A percentile compares a stretch with the other conserved stretches of the same genome.
These are phyloP conservation scores for Phytophthora citricola DNA, from an alignment of 352 stramenopile species.

Conservation along the genomic window DNA sequence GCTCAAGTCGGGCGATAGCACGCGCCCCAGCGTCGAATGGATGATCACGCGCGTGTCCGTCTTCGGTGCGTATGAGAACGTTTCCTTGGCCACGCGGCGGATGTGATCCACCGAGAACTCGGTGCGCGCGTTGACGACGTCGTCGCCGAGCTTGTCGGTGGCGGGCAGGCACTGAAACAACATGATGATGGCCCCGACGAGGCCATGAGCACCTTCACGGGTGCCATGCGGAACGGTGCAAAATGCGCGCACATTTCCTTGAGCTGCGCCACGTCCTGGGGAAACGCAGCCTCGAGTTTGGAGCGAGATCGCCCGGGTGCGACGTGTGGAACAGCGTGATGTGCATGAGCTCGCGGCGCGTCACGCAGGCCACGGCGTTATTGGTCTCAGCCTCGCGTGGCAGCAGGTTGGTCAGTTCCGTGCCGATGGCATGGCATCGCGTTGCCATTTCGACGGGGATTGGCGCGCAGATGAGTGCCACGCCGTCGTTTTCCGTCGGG, in stretches of 20 bases:
- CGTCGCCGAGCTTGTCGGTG: constrained; percentile 8
- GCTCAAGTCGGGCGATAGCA: constrained; percentile 56
- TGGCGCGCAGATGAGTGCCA: constrained; percentile 57
- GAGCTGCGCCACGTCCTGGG: constrained; percentile 55
- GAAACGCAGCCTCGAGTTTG: constrained; percentile 43
- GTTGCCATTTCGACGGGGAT: constrained; percentile 47
- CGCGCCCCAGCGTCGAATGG: constrained; percentile 68
- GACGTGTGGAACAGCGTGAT: constrained; percentile 85
- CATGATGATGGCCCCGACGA: constrained; percentile 72
- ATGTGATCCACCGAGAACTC: constrained; percentile 70
- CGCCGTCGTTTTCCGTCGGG: constrained; percentile 46
- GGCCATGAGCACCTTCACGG: constrained; percentile 61
- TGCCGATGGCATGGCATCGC: constrained; percentile 46
- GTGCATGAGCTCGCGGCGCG: constrained; percentile 74
- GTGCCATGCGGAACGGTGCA: constrained; percentile 50
- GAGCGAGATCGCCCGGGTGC: constrained; percentile 63
- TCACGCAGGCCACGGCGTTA: constrained; percentile 62
- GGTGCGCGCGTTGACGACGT: constrained; percentile 39
- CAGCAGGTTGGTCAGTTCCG: constrained; percentile 53
- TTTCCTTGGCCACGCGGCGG: constrained; percentile 51
- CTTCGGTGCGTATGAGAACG: constrained; percentile 59
- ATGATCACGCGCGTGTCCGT: constrained; percentile 59
- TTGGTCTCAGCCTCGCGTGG: constrained; percentile 37
- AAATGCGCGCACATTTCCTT: constrained; percentile 45
- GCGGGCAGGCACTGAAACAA: constrained; percentile 57